A percentile compares a stretch with the other conserved stretches of the same genome.
phyloP scores from a whole-genome alignment of 352 stramenopile genomes.

The Pythium guiyangense region DNA sequence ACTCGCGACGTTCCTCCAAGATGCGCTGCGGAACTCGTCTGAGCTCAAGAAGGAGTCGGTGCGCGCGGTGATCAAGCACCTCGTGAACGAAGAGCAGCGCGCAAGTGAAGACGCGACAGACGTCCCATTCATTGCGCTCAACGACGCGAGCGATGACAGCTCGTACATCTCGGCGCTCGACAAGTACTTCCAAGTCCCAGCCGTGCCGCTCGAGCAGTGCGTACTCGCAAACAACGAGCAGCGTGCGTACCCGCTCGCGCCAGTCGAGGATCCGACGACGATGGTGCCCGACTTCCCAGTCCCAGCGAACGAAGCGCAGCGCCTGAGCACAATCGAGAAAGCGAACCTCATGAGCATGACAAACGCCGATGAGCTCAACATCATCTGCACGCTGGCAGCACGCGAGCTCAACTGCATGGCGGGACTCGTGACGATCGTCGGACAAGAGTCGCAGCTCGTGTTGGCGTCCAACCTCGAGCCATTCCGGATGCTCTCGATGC shows the following conservation, averaged over 20 bases:
- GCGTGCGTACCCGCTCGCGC: too few relatives aligned
- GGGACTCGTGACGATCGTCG: too few relatives aligned
- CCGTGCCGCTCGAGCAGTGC: conserved; percentile 25
- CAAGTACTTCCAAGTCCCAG: conserved; percentile 20
- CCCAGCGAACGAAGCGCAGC: conserved; percentile 4
- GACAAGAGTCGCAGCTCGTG: conserved; percentile 6
- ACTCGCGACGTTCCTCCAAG: conserved; percentile 18
- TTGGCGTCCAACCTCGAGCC: conserved; percentile 21
- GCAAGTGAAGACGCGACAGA: neutral
- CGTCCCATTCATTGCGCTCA: neutral
- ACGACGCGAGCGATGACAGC: conserved; percentile 12
- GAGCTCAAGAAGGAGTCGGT: conserved; percentile 17
- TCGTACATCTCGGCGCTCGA: conserved; percentile 24
- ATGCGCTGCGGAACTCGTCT: conserved; percentile 15
- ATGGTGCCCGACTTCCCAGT: too few relatives aligned
- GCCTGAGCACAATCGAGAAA: conserved; percentile 34
- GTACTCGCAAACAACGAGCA: too few relatives aligned
- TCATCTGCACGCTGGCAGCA: conserved; percentile 56
- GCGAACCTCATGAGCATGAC: conserved; percentile 30
- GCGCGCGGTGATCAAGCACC: conserved; percentile 24
- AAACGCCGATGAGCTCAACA: conserved; percentile 50
- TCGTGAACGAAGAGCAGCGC: conserved; percentile 14
- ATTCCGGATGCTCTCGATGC: conserved; percentile 14
- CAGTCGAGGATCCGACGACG: too few relatives aligned
- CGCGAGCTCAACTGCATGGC: conserved; percentile 26